A percentile compares a stretch with the other conserved stretches of the same genome.
Conservation (phyloP, 441 rosid genomes). For the Cnidoscolus chayamansa region DNA sequence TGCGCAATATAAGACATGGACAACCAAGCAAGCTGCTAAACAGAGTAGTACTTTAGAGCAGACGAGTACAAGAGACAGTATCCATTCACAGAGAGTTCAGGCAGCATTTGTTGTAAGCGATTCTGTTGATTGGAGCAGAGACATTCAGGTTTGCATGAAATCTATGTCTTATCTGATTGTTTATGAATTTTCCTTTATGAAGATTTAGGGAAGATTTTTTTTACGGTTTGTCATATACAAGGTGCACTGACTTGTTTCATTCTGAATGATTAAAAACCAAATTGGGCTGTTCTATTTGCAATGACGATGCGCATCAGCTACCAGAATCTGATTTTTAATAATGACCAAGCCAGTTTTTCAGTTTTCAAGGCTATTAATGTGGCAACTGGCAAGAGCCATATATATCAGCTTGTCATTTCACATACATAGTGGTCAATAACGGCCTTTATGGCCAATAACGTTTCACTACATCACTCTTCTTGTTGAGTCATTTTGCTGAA, state of each 20-base stretch:
- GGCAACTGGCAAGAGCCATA: neutral
- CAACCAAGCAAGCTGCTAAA: conserved; percentile 29
- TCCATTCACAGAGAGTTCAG: conserved; percentile 54
- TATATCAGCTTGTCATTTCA: neutral
- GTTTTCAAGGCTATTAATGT: neutral
- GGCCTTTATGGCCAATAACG: neutral
- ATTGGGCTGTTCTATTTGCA: neutral
- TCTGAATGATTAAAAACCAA: neutral
- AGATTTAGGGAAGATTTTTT: neutral
- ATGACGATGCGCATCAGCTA: neutral
- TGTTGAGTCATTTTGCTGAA: neutral
- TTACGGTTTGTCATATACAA: neutral
- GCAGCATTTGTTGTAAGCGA: conserved; percentile 87
- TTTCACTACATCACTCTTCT: no score
- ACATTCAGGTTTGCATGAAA: conserved; percentile 59
- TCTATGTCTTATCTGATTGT: conserved; percentile 7
- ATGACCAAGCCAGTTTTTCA: no score
- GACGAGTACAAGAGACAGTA: conserved; percentile 23
- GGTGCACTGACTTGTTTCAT: conserved; percentile 2
- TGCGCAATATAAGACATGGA: conserved; percentile 62
- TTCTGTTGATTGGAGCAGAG: conserved; percentile 92
- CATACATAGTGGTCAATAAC: neutral
- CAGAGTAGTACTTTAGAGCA: conserved; percentile 19
- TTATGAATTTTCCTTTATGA: conserved; percentile 7
- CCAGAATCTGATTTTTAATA: neutral